phyloP scores from a whole-genome alignment of 331 rosid species.

The Stylosanthes scabra region DNA sequence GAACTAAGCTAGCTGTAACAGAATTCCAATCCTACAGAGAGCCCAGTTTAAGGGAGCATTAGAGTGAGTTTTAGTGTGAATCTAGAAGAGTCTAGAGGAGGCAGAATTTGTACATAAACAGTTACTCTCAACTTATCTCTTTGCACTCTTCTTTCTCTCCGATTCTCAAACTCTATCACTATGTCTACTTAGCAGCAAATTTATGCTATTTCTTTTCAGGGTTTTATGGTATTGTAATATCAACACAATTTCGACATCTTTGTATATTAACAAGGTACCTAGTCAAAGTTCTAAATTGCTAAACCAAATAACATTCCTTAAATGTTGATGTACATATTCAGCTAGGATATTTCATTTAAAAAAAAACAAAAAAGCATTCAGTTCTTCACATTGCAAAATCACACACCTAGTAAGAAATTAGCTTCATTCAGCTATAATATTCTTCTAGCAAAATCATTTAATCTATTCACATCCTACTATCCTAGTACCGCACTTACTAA shows the following conservation, averaged over 20 bases:
- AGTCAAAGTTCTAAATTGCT: background rate
- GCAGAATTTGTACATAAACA: no score
- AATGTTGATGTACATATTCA: slow-evolving; percentile 16
- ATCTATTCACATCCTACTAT: background rate
- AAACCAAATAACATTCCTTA: slow-evolving; percentile 1
- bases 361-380: slow-evolving; percentile 7
- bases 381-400: slow-evolving; percentile 23
- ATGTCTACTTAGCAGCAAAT: slow-evolving; percentile 3
- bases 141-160: no score
- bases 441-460: slow-evolving; percentile 6
- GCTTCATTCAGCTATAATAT: background rate
- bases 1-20: no score
- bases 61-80: no score
- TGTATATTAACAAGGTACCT: slow-evolving; percentile 12
- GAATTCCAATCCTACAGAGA: no score
- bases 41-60: no score
- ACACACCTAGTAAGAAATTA: background rate
- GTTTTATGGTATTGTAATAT: slow-evolving; percentile 5
- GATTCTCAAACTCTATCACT: background rate
- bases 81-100: no score
- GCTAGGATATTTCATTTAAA: background rate
- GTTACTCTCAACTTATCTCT: no score
- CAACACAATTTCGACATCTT: slow-evolving; percentile 32
- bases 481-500: background rate
- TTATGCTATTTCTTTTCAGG: slow-evolving; percentile 16